Evolutionary conservation across 2,329 filamentous ascomycete species (phyloP), one percentile per base, ranked within the genome.

Genomic region (Ophiostoma australiae): DNA sequence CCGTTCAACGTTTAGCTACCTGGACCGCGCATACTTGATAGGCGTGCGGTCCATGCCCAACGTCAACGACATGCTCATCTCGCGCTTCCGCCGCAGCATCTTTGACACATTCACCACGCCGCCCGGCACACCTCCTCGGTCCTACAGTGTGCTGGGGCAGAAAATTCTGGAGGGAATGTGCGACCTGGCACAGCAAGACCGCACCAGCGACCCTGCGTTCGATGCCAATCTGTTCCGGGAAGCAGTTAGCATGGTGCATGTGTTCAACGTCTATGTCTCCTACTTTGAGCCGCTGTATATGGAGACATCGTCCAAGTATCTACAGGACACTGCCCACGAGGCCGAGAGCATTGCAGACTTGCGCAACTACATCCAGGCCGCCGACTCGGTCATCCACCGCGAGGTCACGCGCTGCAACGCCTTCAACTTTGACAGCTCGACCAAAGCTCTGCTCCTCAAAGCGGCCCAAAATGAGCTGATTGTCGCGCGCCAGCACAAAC

Each of bases 1-100:
- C 69, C 88, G 93, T 68, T 94, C 91, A 74, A 91, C 96, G 55
- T 98, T 97, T 80, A 97, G 93, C 81, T 99, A 94, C 77, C 86
- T 99, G 74, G 94, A 99, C 78, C 89, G 95, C 73, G 92, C 93
- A 1, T 97, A 93, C 77, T 84, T 99, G 8, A 83, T 97, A 2
- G 89, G 90, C 71, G 89, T 89, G 66, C 89, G 90, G 75, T 87
- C 90, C 31, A 81, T 86, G 48, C 84, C 85, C 11, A 91, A 91
- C 44, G 88, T 99, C 71, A 91, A 94, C 76, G 92, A 97, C 77
- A 89, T 97, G 82, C 88, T 90, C 5, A 88, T 95, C 70, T 81
- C 84, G 17, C 85, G 93, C 72, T 99, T 98, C 78, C 87, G 91
- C 70, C 85, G 81, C 72, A 84, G 84, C 75, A 79, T 84, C 3